Base-by-base conservation (phyloP, 257 asterid genomes). In the Salvia rosmarinus region DNA sequence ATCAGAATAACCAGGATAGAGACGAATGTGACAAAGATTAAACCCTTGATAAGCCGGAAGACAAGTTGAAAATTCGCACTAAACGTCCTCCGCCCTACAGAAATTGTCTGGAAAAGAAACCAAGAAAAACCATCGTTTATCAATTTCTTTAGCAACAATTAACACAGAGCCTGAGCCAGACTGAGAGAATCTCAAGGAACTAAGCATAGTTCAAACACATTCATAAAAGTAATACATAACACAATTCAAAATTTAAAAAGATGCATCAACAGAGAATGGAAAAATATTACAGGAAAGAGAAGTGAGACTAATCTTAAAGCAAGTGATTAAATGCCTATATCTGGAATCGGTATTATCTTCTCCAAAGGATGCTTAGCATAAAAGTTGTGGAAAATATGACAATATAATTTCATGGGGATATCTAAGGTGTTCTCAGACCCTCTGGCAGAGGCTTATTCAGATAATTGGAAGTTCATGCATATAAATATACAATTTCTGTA, bases 1-100 rank as follows among this genome's bases (percentile, higher is more conserved):
- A 94, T 82, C 83, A 94, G 75, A 44, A 87, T 89, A 58, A 75
- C 96, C 75, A 94, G 81, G 80, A 91, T 85, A 30, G 97, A 60
- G 44, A 94, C 44, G 74, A 94, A 94, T 40, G 97, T 86, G 64
- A 94, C 82, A 61, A 94, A 94, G 80, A 94, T 94, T 86, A 94
- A 69, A 57, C 98, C 97, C 89, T 94, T 94, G 79, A 94, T 81
- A 14, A 94, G 89, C 74, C 99, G 91, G 96, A 94, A 94, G 71
- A 85, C 89, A 0, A 94, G 96, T 78, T 94, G 99, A 59, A 88
- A 88, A 71, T 83, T 86, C 3, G 99, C 99, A 70, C 97, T 94
- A 77, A 94, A 91, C 69, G 83, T 94, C 79, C 96, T 81, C 59
- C 99, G 86, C 64, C 99, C 99, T 32, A 94, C 95, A 17, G 97